Evolutionary conservation across 352 stramenopile species (phyloP), one percentile per base, ranked within the genome.

Genomic region (Phytophthora megakarya): DNA sequence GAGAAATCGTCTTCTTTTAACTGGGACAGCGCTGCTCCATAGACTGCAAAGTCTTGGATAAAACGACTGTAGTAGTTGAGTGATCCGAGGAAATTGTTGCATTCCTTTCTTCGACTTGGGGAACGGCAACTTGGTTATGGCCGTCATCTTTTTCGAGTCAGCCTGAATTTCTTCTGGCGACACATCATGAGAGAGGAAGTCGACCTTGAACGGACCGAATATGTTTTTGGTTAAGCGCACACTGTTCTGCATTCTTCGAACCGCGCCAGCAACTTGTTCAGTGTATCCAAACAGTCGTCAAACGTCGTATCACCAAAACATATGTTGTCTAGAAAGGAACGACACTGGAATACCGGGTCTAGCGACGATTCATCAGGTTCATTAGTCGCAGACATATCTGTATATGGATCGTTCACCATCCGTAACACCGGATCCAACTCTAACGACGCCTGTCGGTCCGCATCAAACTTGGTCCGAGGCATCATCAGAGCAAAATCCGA

Each of bases 41-140:
- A 63, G 2, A 67, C 40, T 1, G 58, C 40, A 10, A 64, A 66
- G 21, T 73, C 23, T 21, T 78, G 54, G 6, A 75, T 61, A 18
- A 73, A 74, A 15, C 57, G 51, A 21, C 35, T 55, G n/a, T 77
- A 77, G 44, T 73, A 73, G 19, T 69, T 66, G 0, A 69, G n/a
- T 3, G 59, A 58, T 1, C 56, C 56, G 0, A 78, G 16, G 21
- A 74, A n/a, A 75, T 1, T 52, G 51, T 26, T 75, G 61, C 3
- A 69, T 55, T 12, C 56, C 56, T 13, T 72, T 72, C 3, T 72
- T 61, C 0, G 50, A 52, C 9, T 6, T 42, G 0, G 60, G 54
- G 18, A 74, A 73, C 19, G 33, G 16, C 10, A 72, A 9, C 7
- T 60, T 10, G 0, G 18, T 15, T 19, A 71, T 57, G 0, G n/a